Conservation (phyloP, 371 early-diverging fungal species). For the Mortierella sp. region DNA sequence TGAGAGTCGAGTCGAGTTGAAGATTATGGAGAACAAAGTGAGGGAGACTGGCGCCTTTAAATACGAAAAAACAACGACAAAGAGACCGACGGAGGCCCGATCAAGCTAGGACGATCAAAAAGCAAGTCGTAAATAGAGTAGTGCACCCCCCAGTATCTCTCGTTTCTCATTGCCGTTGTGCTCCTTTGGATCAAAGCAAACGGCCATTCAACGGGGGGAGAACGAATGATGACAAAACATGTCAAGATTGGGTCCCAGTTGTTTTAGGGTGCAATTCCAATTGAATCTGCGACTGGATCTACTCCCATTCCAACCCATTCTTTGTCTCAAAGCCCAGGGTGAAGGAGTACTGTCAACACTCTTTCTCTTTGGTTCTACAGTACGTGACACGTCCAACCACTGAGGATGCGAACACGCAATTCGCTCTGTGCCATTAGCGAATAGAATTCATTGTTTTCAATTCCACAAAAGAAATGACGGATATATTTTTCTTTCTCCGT, state of each 20-base stretch:
- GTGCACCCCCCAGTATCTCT: too few species aligned
- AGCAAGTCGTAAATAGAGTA: too few species aligned
- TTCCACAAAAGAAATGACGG: not conserved
- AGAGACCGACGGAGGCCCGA: too few species aligned
- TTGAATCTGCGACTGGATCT: conserved; percentile 1
- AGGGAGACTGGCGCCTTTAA: not conserved
- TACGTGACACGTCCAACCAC: not conserved
- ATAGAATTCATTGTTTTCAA: not conserved
- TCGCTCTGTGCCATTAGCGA: not conserved
- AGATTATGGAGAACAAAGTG: not conserved
- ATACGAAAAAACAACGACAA: not conserved
- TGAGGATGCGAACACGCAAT: not conserved
- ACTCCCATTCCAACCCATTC: not conserved
- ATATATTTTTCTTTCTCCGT: not conserved
- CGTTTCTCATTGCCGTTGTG: too few species aligned
- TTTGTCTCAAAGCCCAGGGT: not conserved
- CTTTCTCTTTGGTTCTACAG: not conserved
- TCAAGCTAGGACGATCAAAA: too few species aligned
- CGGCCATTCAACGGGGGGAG: not conserved
- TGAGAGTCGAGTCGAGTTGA: not conserved
- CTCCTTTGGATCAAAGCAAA: too few species aligned
- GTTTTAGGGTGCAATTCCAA: not conserved
- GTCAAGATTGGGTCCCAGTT: too few species aligned
- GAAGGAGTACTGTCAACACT: not conserved
- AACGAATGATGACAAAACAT: not conserved